Base-by-base conservation (phyloP, 805 yeast species). In the Ogataea nonfermentans region DNA sequence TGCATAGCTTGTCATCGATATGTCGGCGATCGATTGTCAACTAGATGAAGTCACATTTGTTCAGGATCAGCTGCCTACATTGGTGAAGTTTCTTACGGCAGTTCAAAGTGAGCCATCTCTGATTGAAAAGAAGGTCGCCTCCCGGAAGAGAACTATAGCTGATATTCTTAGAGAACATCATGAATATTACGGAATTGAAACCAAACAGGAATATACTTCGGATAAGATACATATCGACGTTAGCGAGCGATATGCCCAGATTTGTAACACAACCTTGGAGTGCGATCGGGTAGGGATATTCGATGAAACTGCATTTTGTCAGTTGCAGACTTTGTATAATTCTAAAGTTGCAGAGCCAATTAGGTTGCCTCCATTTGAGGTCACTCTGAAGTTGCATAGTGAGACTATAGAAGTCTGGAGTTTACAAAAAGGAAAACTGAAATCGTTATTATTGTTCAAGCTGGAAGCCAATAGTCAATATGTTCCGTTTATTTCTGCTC, bases 151-250 rank as follows among this genome's bases (percentile, higher is more conserved):
- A 19, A 20, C 48, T 14, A 42, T 49, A n/a, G 40, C 48, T 11
- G 46, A 40, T n/a, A 35, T 49, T 4, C 40, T 49, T 4, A 47
- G 40, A 28, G 53, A 49, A 16, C 40, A 46, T 22, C 45, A 41
- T 16, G 32, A 42, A 17, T 46, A 36, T 17, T 48, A 45, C 27
- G 52, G 49, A 12, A 35, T 38, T 9, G 12, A 40, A 10, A 29
- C 41, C 17, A 36, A 37, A n/a, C 27, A 32, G n/a, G 34, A 27
- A 16, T 7, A 19, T 17, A 14, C 7, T 3, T 12, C 31, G 6
- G 25, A 32, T 14, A 19, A 5, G 13, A 13, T n/a, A 3, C 11
- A 20, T 9, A 39, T 43, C 3, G 22, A 16, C 1, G 23, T 43
- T n/a, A 24, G 26, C 2, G 33, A 35, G 13, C 16, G 29, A 6